Percentiles rank a stretch among this genome's conserved stretches.
phyloP scores from a whole-genome alignment of 106 monocot genomes.

The Amphibolis antarctica region DNA sequence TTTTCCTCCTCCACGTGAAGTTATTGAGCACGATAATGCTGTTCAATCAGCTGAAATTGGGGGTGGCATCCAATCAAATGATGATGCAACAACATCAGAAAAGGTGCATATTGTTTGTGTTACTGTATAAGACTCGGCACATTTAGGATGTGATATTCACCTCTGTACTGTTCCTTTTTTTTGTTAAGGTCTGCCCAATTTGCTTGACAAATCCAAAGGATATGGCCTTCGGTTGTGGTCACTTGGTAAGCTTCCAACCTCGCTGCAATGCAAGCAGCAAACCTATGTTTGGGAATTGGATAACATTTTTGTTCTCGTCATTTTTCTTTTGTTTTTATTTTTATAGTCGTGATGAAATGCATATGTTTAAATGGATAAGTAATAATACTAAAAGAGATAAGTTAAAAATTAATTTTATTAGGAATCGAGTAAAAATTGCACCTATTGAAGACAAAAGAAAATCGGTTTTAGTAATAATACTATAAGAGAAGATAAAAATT shows the following conservation, averaged over 20 bases:
- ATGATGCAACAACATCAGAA: slow-evolving; percentile 26
- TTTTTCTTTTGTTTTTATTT: neutral
- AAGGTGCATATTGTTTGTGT: slow-evolving; percentile 21
- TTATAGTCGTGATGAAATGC: too few relatives aligned
- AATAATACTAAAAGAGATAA: too few relatives aligned
- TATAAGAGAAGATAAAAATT: too few relatives aligned
- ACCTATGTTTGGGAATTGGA: neutral
- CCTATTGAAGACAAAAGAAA: too few relatives aligned
- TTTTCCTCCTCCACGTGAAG: slow-evolving; percentile 60
- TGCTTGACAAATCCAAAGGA: slow-evolving; percentile 81
- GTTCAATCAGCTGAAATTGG: slow-evolving; percentile 9
- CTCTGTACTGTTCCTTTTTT: slow-evolving; percentile 5
- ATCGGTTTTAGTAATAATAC: too few relatives aligned
- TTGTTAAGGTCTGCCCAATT: slow-evolving; percentile 66
- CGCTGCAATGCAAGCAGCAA: neutral
- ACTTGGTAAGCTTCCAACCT: slow-evolving; percentile 40
- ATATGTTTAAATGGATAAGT: too few relatives aligned
- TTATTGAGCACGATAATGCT: slow-evolving; percentile 61
- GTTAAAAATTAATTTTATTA: too few relatives aligned
- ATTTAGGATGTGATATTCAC: neutral
- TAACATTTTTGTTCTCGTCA: neutral
- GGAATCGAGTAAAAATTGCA: too few relatives aligned
- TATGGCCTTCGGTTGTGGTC: slow-evolving; percentile 96
- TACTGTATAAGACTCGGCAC: neutral
- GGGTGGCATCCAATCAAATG: slow-evolving; percentile 2